These are phyloP conservation scores for Volvox africanus DNA, from an alignment of 139 green algal genomes.

Conservation along the genomic window DNA sequence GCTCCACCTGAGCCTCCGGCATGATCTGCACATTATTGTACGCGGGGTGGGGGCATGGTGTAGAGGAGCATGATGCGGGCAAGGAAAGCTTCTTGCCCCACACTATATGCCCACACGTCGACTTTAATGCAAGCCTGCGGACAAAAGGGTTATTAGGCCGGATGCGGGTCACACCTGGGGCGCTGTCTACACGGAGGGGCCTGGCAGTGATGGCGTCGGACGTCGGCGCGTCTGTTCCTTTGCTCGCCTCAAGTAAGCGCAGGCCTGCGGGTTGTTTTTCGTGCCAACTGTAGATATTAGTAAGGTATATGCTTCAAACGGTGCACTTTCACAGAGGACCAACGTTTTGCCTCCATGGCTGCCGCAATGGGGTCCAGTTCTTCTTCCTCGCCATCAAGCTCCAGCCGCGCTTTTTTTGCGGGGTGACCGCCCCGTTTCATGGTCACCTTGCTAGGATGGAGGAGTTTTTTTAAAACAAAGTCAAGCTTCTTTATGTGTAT, in stretches of 20 bases:
- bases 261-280: constrained; percentile 8
- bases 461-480: neutral
- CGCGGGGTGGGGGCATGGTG: too few relatives aligned
- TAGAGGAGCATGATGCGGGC: too few relatives aligned
- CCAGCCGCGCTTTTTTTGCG: constrained; percentile 11
- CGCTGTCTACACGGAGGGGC: constrained; percentile 16
- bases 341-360: constrained; percentile 40
- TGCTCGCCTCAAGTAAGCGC: constrained; percentile 9
- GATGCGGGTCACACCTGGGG: neutral
- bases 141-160: too few relatives aligned
- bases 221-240: neutral
- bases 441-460: neutral
- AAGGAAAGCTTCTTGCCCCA: too few relatives aligned
- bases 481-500: neutral
- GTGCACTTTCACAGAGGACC: neutral
- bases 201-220: neutral
- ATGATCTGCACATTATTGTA: neutral
- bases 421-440: constrained; percentile 6
- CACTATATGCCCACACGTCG: too few relatives aligned
- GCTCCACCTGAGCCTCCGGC: neutral
- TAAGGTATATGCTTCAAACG: neutral
- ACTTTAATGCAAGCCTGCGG: too few relatives aligned
- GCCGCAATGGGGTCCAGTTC: neutral
- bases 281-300: neutral
- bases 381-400: neutral